Evolutionary conservation across 176 grass and related monocot genomes (phyloP).

Genomic region (Urochloa ruziziensis): DNA sequence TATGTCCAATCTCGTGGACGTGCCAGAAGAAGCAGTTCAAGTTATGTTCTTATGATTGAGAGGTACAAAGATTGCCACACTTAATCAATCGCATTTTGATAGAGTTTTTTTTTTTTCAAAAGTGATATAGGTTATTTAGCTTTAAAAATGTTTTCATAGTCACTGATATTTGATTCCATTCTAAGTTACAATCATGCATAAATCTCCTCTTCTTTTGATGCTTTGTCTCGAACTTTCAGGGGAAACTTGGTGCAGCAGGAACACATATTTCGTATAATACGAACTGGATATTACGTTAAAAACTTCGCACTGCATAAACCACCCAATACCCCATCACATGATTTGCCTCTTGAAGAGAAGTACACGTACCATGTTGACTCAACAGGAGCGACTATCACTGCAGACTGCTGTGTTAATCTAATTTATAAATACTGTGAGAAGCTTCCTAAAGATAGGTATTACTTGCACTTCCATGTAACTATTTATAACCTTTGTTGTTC

Average conservation of each 20-base stretch:
- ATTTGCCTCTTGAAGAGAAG: slow-evolving; percentile 42
- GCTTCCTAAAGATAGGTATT: slow-evolving; percentile 83
- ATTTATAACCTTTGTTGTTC: slow-evolving; percentile 9
- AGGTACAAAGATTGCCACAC: slow-evolving; percentile 45
- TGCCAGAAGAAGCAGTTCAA: slow-evolving; percentile 65
- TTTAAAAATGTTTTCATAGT: background rate
- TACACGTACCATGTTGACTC: slow-evolving; percentile 64
- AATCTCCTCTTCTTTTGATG: background rate
- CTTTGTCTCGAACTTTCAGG: slow-evolving; percentile 43
- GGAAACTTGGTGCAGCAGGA: slow-evolving; percentile 72
- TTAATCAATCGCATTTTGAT: slow-evolving; percentile 24
- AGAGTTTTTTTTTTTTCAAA: background rate
- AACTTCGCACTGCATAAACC: slow-evolving; percentile 49
- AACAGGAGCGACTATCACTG: slow-evolving; percentile 78
- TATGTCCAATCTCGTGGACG: slow-evolving; percentile 86
- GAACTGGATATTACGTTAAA: slow-evolving; percentile 70
- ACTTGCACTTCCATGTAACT: background rate
- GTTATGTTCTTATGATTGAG: slow-evolving; percentile 87
- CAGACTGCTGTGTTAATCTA: slow-evolving; percentile 61
- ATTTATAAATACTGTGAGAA: slow-evolving; percentile 84
- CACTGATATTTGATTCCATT: background rate
- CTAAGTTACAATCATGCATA: background rate
- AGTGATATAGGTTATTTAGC: slow-evolving; percentile 10
- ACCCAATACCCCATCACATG: slow-evolving; percentile 24
- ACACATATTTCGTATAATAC: slow-evolving; percentile 70